Evolutionary conservation across 164 flowering plant genomes (phyloP).

Genomic region (Nelumbo lutea): DNA sequence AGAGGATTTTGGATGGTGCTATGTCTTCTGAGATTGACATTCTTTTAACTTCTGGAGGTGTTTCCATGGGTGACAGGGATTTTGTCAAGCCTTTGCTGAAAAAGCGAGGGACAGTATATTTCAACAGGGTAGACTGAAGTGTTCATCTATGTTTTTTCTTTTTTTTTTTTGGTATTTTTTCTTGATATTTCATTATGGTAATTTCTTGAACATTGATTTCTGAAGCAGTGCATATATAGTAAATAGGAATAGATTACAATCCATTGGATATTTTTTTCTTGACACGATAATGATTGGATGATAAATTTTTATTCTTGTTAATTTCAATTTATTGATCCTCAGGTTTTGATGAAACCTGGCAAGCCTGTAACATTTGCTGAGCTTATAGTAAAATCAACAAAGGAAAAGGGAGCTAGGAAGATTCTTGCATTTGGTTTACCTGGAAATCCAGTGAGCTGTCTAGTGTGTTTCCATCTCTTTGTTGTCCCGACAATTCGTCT

Average conservation of each 20-base stretch:
- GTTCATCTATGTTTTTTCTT: conserved; percentile 3
- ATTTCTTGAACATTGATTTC: background rate
- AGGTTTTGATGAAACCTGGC: conserved; percentile 94
- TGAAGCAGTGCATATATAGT: background rate
- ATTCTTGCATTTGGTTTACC: conserved; percentile 94
- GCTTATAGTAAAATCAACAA: conserved; percentile 32
- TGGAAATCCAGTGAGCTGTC: conserved; percentile 94
- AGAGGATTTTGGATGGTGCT: too few relatives aligned
- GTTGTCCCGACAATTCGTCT: conserved; percentile 74
- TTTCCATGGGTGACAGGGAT: too few relatives aligned
- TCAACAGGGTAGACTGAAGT: conserved; percentile 52
- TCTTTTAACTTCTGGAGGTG: too few relatives aligned
- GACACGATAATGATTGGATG: too few relatives aligned
- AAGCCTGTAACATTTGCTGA: conserved; percentile 92
- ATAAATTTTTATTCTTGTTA: too few relatives aligned
- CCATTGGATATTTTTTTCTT: too few relatives aligned
- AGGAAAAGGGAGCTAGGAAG: conserved; percentile 27
- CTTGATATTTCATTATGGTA: too few relatives aligned
- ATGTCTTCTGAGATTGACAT: too few relatives aligned
- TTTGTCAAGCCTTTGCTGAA: conserved; percentile 76
- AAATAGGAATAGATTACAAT: background rate
- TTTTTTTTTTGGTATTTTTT: background rate
- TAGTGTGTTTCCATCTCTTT: conserved; percentile 84
- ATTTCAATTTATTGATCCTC: conserved; percentile 11
- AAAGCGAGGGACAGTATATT: conserved; percentile 64